These are phyloP conservation scores for Cordyceps farinosa DNA, from an alignment of 2,329 filamentous ascomycete genomes.

Conservation along the genomic window DNA sequence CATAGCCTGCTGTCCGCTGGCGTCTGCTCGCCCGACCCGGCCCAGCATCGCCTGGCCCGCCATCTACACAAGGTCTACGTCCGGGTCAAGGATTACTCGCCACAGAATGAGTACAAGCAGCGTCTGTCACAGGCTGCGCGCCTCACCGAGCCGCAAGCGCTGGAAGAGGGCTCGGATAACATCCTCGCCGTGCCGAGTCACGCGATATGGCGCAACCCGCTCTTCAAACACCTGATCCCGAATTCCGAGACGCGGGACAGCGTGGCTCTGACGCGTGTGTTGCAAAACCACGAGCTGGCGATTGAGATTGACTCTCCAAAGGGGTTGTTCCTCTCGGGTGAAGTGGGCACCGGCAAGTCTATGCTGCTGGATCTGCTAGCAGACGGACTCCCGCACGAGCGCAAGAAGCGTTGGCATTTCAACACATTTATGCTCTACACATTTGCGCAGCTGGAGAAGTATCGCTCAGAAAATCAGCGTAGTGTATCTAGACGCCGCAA, in stretches of 20 bases:
- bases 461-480: constrained; percentile 43
- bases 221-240: constrained; percentile 58
- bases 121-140: constrained; percentile 59
- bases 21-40: constrained; percentile 63
- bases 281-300: constrained; percentile 68
- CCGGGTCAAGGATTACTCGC: constrained; percentile 74
- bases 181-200: constrained; percentile 49
- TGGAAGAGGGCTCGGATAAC: constrained; percentile 29
- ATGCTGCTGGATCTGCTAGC: constrained; percentile 84
- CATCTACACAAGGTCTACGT: constrained; percentile 75
- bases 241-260: constrained; percentile 53
- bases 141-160: constrained; percentile 34
- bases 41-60: constrained; percentile 69
- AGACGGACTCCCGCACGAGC: constrained; percentile 67
- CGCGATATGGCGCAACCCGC: constrained; percentile 55
- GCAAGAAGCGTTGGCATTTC: constrained; percentile 77
- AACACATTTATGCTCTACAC: constrained; percentile 83
- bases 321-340: constrained; percentile 73
- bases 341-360: constrained; percentile 79
- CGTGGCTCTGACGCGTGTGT: constrained; percentile 63
- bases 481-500: constrained; percentile 20
- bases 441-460: constrained; percentile 66
- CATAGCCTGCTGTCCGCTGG: constrained; percentile 65
- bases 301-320: constrained; percentile 68
- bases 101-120: constrained; percentile 64